These are phyloP conservation scores for Exophiala sp. DNA, from an alignment of 2,329 filamentous ascomycete genomes.

Conservation along the genomic window DNA sequence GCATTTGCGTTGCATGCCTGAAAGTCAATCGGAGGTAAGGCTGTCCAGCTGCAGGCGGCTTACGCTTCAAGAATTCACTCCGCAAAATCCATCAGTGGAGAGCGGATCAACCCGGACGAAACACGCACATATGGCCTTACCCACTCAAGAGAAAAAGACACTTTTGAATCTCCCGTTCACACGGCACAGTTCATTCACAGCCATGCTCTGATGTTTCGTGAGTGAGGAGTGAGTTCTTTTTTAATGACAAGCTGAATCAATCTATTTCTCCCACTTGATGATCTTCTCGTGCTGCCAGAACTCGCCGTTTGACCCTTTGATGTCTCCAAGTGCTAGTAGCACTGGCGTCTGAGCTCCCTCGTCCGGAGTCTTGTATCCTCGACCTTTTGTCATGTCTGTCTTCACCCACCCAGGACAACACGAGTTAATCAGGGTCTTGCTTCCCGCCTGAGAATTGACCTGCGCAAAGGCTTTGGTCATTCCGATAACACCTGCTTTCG, in stretches of 20 bases:
- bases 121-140: too few species aligned
- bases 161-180: too few species aligned
- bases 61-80: not conserved
- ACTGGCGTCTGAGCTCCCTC: slow-evolving; percentile 46
- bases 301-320: slow-evolving; percentile 34
- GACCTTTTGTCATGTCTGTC: slow-evolving; percentile 47
- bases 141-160: too few species aligned
- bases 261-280: slow-evolving; percentile 18
- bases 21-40: too few species aligned
- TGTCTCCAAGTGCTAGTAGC: slow-evolving; percentile 41
- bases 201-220: too few species aligned
- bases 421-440: slow-evolving; percentile 37
- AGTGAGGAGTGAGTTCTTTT: not conserved
- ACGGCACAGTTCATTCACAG: too few species aligned
- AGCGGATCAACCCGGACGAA: not conserved
- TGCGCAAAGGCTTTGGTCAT: slow-evolving; percentile 39
- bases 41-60: not conserved
- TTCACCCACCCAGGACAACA: slow-evolving; percentile 46
- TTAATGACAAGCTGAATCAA: not conserved
- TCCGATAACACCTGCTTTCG: slow-evolving; percentile 45
- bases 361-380: slow-evolving; percentile 41
- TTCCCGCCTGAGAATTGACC: slow-evolving; percentile 34
- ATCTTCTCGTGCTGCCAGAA: slow-evolving; percentile 42
- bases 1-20: too few species aligned
- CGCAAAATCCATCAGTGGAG: not conserved